Percentiles rank a stretch among this genome's conserved stretches.
phyloP scores from a whole-genome alignment of 768 basidiomycete species.

The Guyanaporus albipodus region DNA sequence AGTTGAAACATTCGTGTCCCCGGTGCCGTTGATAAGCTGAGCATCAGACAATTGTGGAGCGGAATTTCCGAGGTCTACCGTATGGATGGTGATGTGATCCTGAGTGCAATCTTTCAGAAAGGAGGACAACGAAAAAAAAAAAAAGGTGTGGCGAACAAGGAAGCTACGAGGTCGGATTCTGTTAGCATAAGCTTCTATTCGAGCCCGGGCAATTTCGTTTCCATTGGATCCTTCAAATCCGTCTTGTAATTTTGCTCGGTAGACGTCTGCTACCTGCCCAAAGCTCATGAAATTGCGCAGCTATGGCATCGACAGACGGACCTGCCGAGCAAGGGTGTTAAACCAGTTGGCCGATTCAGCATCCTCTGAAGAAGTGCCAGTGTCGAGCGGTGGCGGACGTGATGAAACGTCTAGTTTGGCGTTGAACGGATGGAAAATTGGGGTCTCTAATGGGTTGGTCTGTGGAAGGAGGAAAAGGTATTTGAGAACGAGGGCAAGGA shows the following conservation, averaged over 20 bases:
- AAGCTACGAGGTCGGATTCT: slow-evolving; percentile 65
- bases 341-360: slow-evolving; percentile 90
- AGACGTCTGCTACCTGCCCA: slow-evolving; percentile 61
- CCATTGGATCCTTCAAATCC: slow-evolving; percentile 69
- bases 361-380: slow-evolving; percentile 11
- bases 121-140: not conserved
- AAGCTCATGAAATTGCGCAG: not conserved
- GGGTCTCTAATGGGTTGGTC: slow-evolving; percentile 49
- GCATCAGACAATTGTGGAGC: slow-evolving; percentile 79
- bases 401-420: slow-evolving; percentile 45
- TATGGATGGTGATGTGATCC: slow-evolving; percentile 86
- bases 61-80: slow-evolving; percentile 74
- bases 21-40: slow-evolving; percentile 34
- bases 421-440: slow-evolving; percentile 58
- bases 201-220: slow-evolving; percentile 75
- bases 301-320: slow-evolving; percentile 29
- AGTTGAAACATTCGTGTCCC: slow-evolving; percentile 18
- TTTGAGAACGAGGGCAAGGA: slow-evolving; percentile 79
- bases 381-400: slow-evolving; percentile 22
- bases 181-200: slow-evolving; percentile 81
- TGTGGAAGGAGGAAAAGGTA: slow-evolving; percentile 92
- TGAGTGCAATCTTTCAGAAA: slow-evolving; percentile 28
- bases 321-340: slow-evolving; percentile 81
- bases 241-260: slow-evolving; percentile 72
- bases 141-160: slow-evolving; percentile 44